Conservation (phyloP, 139 green algal species). For the Picochlorum sp. region DNA sequence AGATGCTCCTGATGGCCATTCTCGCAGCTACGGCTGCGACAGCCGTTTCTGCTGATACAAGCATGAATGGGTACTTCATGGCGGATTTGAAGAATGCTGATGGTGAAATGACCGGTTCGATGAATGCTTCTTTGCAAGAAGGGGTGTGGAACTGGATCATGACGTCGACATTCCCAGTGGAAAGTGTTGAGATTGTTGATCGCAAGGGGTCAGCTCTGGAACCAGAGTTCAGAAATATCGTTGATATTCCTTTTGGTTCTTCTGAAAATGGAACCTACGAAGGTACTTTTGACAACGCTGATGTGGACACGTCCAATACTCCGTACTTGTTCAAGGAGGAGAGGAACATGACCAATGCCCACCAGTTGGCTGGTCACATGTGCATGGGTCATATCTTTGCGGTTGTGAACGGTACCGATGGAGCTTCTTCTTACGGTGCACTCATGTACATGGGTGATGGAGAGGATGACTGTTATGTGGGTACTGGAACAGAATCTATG, state of each 20-base stretch:
- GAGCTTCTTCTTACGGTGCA: background rate
- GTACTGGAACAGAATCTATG: background rate
- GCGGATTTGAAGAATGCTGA: background rate
- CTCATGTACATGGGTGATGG: background rate
- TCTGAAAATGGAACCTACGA: too few species aligned
- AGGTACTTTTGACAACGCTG: too few species aligned
- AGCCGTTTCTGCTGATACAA: background rate
- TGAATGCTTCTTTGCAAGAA: background rate
- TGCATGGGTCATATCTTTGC: conserved; percentile 2
- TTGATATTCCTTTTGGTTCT: too few species aligned
- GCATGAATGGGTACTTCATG: background rate
- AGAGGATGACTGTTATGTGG: background rate
- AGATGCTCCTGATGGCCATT: background rate
- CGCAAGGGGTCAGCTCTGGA: conserved; percentile 1
- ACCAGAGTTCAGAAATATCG: background rate
- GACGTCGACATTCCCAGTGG: background rate
- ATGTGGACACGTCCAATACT: background rate
- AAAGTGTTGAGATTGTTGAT: background rate
- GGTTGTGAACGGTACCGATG: background rate
- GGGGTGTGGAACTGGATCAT: background rate
- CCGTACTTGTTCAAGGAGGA: conserved; percentile 1
- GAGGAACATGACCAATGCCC: background rate
- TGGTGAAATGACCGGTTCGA: background rate
- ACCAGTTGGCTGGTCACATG: background rate
- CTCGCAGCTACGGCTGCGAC: background rate